phyloP scores from a whole-genome alignment of 371 early-diverging fungal species.

The Actinomucor elegans region DNA sequence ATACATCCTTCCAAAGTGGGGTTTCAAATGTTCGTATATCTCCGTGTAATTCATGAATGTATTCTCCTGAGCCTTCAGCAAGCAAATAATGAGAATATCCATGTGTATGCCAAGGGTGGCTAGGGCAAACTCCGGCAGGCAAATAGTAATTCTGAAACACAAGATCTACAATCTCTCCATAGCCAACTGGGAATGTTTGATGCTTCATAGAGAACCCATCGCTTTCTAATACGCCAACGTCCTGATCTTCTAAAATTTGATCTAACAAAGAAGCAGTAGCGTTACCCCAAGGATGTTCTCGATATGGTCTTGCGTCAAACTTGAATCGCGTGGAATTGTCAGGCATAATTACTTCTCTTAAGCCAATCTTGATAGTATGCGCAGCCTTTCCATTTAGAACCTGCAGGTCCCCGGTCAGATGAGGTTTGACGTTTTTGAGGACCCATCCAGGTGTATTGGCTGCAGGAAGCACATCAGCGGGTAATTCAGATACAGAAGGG shows the following conservation, averaged over 20 bases:
- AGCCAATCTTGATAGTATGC: constrained; percentile 20
- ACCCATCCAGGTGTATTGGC: constrained; percentile 8
- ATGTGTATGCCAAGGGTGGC: constrained; percentile 48
- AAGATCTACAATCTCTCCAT: constrained; percentile 32
- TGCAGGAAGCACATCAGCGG: background rate
- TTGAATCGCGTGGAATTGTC: constrained; percentile 23
- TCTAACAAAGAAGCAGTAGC: constrained; percentile 7
- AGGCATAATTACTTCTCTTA: background rate
- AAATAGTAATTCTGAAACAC: constrained; percentile 29
- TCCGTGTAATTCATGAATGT: constrained; percentile 21
- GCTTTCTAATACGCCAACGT: background rate
- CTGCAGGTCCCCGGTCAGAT: background rate
- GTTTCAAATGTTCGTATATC: constrained; percentile 21
- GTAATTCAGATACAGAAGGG: background rate
- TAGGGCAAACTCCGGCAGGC: constrained; percentile 17
- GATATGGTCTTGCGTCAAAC: constrained; percentile 14
- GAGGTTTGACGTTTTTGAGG: background rate
- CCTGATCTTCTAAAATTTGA: background rate
- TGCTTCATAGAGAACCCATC: constrained; percentile 20
- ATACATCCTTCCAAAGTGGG: constrained; percentile 33
- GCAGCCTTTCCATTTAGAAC: constrained; percentile 7
- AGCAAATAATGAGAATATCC: constrained; percentile 40
- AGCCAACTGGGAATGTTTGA: constrained; percentile 26
- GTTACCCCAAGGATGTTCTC: constrained; percentile 12
- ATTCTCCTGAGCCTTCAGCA: constrained; percentile 34